Percentiles rank a stretch among this genome's conserved stretches.
Evolutionary conservation across 164 flowering plant species (phyloP).

Genomic region (Dillenia suffruticosa): DNA sequence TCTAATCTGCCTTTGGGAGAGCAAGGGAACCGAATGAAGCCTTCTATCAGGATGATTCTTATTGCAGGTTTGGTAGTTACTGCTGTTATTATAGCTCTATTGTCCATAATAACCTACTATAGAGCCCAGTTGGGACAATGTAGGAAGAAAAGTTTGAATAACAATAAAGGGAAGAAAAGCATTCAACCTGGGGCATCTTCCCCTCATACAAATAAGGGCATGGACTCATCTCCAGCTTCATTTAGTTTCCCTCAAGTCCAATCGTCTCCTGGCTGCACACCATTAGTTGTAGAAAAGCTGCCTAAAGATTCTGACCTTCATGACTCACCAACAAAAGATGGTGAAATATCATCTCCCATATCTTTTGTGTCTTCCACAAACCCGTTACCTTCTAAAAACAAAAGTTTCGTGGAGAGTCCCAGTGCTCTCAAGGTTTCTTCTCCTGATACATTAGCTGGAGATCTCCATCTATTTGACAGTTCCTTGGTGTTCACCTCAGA

Average conservation of each 20-base stretch:
- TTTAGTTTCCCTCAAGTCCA: conserved; percentile 22
- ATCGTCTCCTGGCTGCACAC: conserved; percentile 22
- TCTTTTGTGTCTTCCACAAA: conserved; percentile 35
- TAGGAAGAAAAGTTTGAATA: conserved; percentile 7
- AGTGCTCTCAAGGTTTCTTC: conserved; percentile 34
- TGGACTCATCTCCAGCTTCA: conserved; percentile 20
- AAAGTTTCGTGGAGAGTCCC: conserved; percentile 20
- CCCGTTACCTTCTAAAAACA: conserved; percentile 29
- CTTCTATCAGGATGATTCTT: conserved; percentile 34
- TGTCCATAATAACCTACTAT: conserved; percentile 29
- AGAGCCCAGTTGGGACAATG: conserved; percentile 14
- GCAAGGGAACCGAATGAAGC: conserved; percentile 26
- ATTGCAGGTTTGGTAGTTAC: conserved; percentile 43
- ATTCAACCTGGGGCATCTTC: conserved; percentile 17
- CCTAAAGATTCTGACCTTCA: conserved; percentile 17
- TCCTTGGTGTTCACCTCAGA: conserved; percentile 49
- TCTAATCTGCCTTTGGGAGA: conserved; percentile 14
- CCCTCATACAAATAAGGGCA: conserved; percentile 16
- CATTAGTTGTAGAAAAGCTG: conserved; percentile 11
- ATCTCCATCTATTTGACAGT: conserved; percentile 55
- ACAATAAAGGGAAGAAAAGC: conserved; percentile 22
- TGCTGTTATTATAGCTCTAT: conserved; percentile 24
- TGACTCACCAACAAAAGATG: conserved; percentile 20
- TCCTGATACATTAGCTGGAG: conserved; percentile 68
- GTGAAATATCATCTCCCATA: conserved; percentile 31